Base-by-base conservation (phyloP, 148 eudicot genomes). In the Cornus kousa region DNA sequence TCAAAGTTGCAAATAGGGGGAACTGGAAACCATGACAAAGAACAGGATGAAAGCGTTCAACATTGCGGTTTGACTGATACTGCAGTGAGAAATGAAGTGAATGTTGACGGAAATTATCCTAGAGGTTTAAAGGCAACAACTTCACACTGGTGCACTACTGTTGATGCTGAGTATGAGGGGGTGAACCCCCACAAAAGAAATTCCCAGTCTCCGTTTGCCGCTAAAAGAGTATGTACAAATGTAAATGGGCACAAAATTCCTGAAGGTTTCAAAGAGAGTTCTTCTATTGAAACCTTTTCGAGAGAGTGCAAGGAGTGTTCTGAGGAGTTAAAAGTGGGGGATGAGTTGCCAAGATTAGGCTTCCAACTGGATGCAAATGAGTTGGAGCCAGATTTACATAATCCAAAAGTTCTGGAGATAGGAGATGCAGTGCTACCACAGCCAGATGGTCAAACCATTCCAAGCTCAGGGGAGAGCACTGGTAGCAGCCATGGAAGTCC, bases 1-100 rank as follows among this genome's bases (percentile, higher is more conserved):
- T 79, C 91, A 14, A 92, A 89, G 82, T 76, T 94, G 77, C 82
- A 86, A 23, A 85, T 78, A 48, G 89, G 83, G 66, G 81, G 77
- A 74, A 48, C 46, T 37, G 74, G 80, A 43, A 83, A 79, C 70
- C 73, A 75, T 53, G 77, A 68, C 43, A 85, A 83, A 84, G 82
- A 80, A 71, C 79, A 59, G 67, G 82, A 70, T 78, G 78, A 48
- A 66, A 83, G 60, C 79, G 70, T 74, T 31, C 73, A 70, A 67
- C 89, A 84, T 40, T 85, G 77, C 74, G 81, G 72, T 72, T 70
- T 14, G 16, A 60, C 75, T 66, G 70, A 79, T 71, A 55, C 43
- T 67, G 33, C 82, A 14, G 43, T 66, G 5, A 80, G 74, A 55
- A 48, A 80, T 62, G 82, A 73, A 67, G 65, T 66, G 17, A 67